These are phyloP conservation scores for Beta vulgaris DNA, from an alignment of 148 eudicot species.

Conservation along the genomic window DNA sequence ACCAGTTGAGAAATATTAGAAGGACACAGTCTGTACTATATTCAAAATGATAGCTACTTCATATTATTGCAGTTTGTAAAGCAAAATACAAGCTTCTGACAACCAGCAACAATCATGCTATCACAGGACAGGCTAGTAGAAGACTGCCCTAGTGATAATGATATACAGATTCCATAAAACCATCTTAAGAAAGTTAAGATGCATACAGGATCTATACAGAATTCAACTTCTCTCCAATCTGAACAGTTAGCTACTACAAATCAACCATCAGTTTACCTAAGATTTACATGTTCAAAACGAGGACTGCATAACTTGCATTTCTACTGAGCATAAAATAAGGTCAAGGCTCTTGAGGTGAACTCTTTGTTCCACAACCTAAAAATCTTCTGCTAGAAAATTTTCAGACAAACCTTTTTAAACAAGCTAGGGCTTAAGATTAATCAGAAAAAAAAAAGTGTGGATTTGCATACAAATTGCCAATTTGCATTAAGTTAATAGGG, in stretches of 20 bases:
- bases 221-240: too few species aligned
- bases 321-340: neutral
- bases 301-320: neutral
- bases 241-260: too few species aligned
- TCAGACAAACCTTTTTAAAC: neutral
- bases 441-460: too few species aligned
- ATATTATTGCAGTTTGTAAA: neutral
- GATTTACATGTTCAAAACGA: neutral
- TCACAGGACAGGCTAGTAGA: neutral
- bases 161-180: neutral
- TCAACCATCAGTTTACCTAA: neutral
- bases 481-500: too few species aligned
- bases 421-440: too few species aligned
- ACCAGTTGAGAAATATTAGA: neutral
- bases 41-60: neutral
- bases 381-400: neutral
- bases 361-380: conserved; percentile 5
- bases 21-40: neutral
- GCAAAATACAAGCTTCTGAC: neutral
- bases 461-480: too few species aligned
- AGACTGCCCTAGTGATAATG: neutral
- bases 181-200: neutral
- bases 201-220: neutral
- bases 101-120: neutral
- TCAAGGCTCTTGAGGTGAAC: neutral